These are phyloP conservation scores for Pichia sp. DNA, from an alignment of 1,139 yeast species.

Conservation along the genomic window DNA sequence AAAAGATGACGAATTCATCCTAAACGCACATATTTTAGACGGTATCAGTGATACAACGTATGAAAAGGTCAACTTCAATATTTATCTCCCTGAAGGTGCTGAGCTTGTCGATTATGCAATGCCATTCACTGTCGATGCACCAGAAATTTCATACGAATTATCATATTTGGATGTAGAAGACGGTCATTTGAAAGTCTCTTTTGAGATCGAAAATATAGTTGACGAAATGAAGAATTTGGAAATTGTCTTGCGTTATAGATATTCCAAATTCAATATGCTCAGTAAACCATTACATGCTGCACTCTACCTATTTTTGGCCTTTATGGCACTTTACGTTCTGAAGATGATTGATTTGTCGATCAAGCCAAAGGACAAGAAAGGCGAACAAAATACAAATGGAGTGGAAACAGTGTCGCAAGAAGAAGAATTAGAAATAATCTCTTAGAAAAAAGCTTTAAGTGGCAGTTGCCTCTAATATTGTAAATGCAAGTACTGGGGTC, in stretches of 20 bases:
- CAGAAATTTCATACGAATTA: constrained; percentile 36
- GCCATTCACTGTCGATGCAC: constrained; percentile 38
- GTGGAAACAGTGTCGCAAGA: neutral
- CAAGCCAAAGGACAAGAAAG: constrained; percentile 10
- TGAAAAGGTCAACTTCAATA: constrained; percentile 48
- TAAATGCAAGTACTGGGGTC: too few relatives aligned
- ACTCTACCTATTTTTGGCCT: constrained; percentile 52
- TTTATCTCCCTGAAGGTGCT: constrained; percentile 89
- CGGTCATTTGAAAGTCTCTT: constrained; percentile 76
- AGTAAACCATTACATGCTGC: constrained; percentile 64
- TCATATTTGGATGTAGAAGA: constrained; percentile 68
- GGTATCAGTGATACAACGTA: constrained; percentile 66
- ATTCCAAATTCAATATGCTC: constrained; percentile 43
- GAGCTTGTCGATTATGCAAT: constrained; percentile 49
- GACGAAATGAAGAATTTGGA: constrained; percentile 60
- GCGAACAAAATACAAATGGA: neutral
- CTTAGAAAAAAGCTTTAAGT: too few relatives aligned
- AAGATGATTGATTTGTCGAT: constrained; percentile 30
- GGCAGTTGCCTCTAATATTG: too few relatives aligned
- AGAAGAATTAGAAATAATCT: too few relatives aligned
- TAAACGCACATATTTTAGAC: constrained; percentile 64
- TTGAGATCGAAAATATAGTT: constrained; percentile 54
- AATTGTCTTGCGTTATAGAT: constrained; percentile 55
- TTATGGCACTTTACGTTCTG: constrained; percentile 49
- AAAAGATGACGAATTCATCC: constrained; percentile 37